A percentile compares a stretch with the other conserved stretches of the same genome.
phyloP scores from a whole-genome alignment of 139 green algal genomes.

The Tetradesmus lagerheimii region DNA sequence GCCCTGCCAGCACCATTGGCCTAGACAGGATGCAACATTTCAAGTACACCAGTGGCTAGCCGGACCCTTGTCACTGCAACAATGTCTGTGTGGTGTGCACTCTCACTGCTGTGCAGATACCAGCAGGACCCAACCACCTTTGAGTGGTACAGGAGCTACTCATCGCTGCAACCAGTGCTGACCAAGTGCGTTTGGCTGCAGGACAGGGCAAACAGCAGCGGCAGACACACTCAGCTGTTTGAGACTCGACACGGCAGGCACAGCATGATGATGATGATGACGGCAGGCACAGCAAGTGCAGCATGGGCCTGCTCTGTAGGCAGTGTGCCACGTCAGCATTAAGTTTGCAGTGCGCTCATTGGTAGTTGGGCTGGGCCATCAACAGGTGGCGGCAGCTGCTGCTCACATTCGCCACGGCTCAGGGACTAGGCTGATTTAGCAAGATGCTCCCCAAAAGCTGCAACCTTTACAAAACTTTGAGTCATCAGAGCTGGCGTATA shows the following conservation, averaged over 20 bases:
- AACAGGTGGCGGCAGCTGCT: background rate
- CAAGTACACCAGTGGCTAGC: background rate
- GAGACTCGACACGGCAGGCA: background rate
- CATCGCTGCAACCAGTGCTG: conserved; percentile 21
- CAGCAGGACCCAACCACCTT: conserved; percentile 28
- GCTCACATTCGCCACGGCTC: background rate
- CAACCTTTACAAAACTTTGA: too few relatives aligned
- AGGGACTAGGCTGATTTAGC: too few relatives aligned
- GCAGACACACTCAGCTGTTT: too few relatives aligned
- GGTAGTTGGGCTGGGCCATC: background rate
- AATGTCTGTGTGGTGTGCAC: background rate
- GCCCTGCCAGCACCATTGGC: too few relatives aligned
- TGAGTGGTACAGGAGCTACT: conserved; percentile 43
- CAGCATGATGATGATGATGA: background rate
- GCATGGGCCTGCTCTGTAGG: background rate
- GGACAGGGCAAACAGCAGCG: too few relatives aligned
- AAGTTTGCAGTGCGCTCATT: background rate
- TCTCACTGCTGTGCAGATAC: background rate
- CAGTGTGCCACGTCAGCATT: background rate
- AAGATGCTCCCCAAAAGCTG: too few relatives aligned
- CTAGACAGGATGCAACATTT: background rate
- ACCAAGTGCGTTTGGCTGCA: background rate
- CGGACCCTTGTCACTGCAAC: background rate
- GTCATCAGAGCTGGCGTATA: too few relatives aligned
- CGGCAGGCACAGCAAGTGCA: background rate